A percentile compares a stretch with the other conserved stretches of the same genome.
Conservation (phyloP, 495 filamentous ascomycete genomes). For the Xylaria nigripes region DNA sequence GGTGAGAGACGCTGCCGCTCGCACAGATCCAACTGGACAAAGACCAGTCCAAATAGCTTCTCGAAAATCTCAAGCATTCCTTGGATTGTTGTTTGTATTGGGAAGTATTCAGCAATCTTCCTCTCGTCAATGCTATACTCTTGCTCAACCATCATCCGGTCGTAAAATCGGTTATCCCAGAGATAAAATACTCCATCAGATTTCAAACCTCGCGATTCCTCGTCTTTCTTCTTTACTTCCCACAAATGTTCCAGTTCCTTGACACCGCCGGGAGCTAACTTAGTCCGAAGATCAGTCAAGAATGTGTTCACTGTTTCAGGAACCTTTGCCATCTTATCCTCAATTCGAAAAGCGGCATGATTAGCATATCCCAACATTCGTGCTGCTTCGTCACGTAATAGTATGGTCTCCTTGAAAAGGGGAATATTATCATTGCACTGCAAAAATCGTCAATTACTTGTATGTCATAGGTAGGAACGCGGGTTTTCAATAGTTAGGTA, state of each 20-base stretch:
- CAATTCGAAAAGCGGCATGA: constrained; percentile 84
- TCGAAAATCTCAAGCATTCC: constrained; percentile 96
- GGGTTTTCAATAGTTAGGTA: constrained; percentile 11
- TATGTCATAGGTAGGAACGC: background rate
- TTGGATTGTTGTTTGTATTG: constrained; percentile 68
- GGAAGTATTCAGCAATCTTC: constrained; percentile 90
- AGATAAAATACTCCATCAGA: constrained; percentile 75
- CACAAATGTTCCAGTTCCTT: constrained; percentile 67
- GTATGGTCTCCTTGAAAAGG: constrained; percentile 77
- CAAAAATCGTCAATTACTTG: background rate
- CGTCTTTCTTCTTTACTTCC: constrained; percentile 73
- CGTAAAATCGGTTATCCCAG: constrained; percentile 81
- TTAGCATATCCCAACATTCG: constrained; percentile 85
- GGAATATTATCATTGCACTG: constrained; percentile 74
- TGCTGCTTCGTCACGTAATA: constrained; percentile 87
- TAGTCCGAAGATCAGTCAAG: constrained; percentile 66
- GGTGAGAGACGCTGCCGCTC: constrained; percentile 41
- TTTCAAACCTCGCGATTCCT: constrained; percentile 44
- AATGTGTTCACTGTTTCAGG: constrained; percentile 80
- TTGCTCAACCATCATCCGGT: constrained; percentile 84
- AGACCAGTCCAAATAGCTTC: constrained; percentile 81
- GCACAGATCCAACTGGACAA: constrained; percentile 63
- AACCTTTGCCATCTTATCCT: constrained; percentile 97
- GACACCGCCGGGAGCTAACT: constrained; percentile 66
- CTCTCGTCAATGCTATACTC: constrained; percentile 84